Percentiles rank a stretch among this genome's conserved stretches.
Conservation (phyloP, 2,329 filamentous ascomycete genomes). For the Furcasterigmium furcatum region DNA sequence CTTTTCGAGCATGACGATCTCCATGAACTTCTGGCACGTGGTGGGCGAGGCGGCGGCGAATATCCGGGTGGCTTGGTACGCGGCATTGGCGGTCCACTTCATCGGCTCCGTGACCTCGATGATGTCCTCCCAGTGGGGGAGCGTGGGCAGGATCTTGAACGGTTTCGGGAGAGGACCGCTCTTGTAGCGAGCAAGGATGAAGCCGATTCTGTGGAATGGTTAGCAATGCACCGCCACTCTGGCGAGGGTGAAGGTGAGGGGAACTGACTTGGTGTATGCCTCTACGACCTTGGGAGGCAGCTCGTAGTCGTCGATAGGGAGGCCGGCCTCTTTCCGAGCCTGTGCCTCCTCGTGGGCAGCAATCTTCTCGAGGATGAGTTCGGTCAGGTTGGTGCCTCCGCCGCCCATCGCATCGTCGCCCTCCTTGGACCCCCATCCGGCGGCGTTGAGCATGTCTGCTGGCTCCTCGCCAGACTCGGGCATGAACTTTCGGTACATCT, state of each 20-base stretch:
- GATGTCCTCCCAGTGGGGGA: conserved; percentile 89
- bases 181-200: conserved; percentile 89
- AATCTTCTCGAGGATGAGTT: conserved; percentile 92
- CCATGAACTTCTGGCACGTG: conserved; percentile 80
- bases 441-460: conserved; percentile 53
- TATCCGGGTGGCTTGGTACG: conserved; percentile 86
- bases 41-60: conserved; percentile 83
- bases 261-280: conserved; percentile 78
- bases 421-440: conserved; percentile 51
- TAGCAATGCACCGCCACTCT: neutral
- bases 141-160: conserved; percentile 92
- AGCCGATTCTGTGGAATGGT: conserved; percentile 61
- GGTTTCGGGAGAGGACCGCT: conserved; percentile 96
- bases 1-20: conserved; percentile 80
- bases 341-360: conserved; percentile 79
- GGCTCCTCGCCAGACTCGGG: conserved; percentile 69
- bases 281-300: conserved; percentile 89
- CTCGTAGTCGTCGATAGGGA: conserved; percentile 72
- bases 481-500: conserved; percentile 88
- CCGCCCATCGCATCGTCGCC: conserved; percentile 37
- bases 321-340: conserved; percentile 37
- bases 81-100: conserved; percentile 67
- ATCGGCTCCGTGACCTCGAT: conserved; percentile 82
- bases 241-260: neutral
- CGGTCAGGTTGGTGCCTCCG: conserved; percentile 75